Evolutionary conservation across 2,329 filamentous ascomycete genomes (phyloP).

Genomic region (Colletotrichum siamense): DNA sequence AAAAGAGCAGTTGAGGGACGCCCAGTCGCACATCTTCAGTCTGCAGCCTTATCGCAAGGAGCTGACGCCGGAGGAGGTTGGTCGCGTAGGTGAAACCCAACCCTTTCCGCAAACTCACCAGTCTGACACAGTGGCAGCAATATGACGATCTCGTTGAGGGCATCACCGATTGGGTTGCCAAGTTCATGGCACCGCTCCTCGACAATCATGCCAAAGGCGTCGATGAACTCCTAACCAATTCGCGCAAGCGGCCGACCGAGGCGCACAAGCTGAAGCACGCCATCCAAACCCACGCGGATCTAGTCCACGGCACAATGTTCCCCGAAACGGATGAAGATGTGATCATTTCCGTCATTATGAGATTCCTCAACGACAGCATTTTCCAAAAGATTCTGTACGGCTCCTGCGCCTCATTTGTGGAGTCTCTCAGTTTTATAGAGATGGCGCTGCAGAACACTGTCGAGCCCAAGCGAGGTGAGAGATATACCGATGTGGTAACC

Average conservation of each 20-base stretch:
- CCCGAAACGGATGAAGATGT: constrained; percentile 45
- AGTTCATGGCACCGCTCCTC: constrained; percentile 35
- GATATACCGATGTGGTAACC: background rate
- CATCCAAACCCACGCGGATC: constrained; percentile 34
- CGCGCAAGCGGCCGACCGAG: constrained; percentile 29
- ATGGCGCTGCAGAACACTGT: constrained; percentile 37
- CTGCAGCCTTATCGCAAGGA: constrained; percentile 45
- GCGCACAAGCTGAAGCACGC: constrained; percentile 29
- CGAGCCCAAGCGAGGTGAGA: constrained; percentile 41
- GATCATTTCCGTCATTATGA: constrained; percentile 37
- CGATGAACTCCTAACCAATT: constrained; percentile 25
- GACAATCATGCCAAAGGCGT: constrained; percentile 30
- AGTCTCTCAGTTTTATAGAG: constrained; percentile 38
- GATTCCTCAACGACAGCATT: constrained; percentile 39
- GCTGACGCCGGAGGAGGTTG: constrained; percentile 40
- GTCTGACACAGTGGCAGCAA: constrained; percentile 31
- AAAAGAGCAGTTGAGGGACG: constrained; percentile 36
- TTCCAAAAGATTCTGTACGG: constrained; percentile 39
- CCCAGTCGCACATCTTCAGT: constrained; percentile 45
- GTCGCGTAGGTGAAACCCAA: constrained; percentile 30
- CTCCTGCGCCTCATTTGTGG: constrained; percentile 24
- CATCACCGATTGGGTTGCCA: constrained; percentile 40
- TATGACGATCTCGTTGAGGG: constrained; percentile 39
- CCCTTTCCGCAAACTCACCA: background rate
- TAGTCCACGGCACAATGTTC: constrained; percentile 34